A percentile compares a stretch with the other conserved stretches of the same genome.
Conservation (phyloP, 306 rosid species). For the Malus fusca region DNA sequence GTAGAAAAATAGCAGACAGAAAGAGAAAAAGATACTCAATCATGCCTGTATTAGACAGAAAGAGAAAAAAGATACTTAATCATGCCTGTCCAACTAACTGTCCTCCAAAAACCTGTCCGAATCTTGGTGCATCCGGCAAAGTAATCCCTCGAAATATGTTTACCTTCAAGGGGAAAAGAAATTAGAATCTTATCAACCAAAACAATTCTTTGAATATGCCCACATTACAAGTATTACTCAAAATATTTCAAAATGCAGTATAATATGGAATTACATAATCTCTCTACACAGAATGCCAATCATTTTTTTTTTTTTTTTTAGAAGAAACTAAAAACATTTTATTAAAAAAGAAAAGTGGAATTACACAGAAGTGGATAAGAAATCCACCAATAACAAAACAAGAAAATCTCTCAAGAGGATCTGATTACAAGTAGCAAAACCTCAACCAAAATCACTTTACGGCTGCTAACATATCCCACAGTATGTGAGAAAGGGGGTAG, state of each 20-base stretch:
- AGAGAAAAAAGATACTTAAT: slow-evolving; percentile 17
- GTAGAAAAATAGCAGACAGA: not conserved
- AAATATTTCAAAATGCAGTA: not conserved
- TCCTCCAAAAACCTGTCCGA: slow-evolving; percentile 94
- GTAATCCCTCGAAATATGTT: slow-evolving; percentile 84
- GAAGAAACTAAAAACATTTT: no score
- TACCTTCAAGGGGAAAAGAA: slow-evolving; percentile 41
- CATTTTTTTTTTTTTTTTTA: no score
- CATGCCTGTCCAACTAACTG: slow-evolving; percentile 86
- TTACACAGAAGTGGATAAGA: no score
- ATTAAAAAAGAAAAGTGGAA: no score
- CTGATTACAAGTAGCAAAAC: no score
- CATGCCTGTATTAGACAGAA: not conserved
- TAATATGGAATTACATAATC: not conserved
- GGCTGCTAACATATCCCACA: no score
- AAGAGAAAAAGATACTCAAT: slow-evolving; percentile 16
- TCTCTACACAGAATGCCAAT: not conserved
- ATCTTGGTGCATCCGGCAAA: slow-evolving; percentile 65
- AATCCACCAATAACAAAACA: no score
- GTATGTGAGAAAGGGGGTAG: no score
- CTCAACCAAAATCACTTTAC: no score
- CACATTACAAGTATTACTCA: not conserved
- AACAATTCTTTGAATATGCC: not conserved
- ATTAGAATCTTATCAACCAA: slow-evolving; percentile 7
- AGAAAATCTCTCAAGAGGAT: no score